Conservation (phyloP, 2,329 filamentous ascomycete species). For the Tolypocladium amazonense region DNA sequence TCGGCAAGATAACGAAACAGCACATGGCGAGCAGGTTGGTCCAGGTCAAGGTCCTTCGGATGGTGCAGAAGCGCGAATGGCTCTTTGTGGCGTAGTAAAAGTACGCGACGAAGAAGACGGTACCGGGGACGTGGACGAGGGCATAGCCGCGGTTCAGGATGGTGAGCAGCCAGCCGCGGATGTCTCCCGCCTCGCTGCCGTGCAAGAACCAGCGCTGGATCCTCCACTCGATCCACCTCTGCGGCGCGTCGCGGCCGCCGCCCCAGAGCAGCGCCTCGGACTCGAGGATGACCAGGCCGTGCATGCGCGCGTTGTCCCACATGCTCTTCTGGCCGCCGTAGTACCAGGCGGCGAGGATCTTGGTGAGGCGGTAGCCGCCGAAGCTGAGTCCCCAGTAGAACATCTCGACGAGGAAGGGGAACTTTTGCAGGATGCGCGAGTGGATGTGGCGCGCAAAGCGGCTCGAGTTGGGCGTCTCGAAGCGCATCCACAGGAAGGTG, state of each 20-base stretch:
- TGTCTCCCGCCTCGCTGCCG: slow-evolving; percentile 32
- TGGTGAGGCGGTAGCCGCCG: slow-evolving; percentile 5
- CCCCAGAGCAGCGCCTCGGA: slow-evolving; percentile 5
- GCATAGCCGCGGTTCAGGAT: slow-evolving; percentile 65
- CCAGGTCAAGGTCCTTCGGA: slow-evolving; percentile 41
- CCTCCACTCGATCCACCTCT: slow-evolving; percentile 7
- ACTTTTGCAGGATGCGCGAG: slow-evolving; percentile 52
- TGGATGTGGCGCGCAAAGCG: slow-evolving; percentile 49
- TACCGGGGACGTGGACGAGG: slow-evolving; percentile 69
- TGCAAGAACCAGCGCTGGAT: slow-evolving; percentile 50
- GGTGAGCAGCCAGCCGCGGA: slow-evolving; percentile 32
- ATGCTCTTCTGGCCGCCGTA: slow-evolving; percentile 6
- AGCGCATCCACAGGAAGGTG: slow-evolving; percentile 10
- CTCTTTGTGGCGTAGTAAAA: slow-evolving; percentile 61
- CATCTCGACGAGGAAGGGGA: slow-evolving; percentile 63
- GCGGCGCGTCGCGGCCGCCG: slow-evolving; percentile 2
- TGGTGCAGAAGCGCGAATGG: slow-evolving; percentile 36
- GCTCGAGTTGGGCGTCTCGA: slow-evolving; percentile 51
- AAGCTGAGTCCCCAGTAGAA: slow-evolving; percentile 53
- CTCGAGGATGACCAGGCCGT: slow-evolving; percentile 3
- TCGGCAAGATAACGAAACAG: slow-evolving; percentile 52
- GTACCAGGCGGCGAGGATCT: slow-evolving; percentile 4
- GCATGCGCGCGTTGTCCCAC: slow-evolving; percentile 27
- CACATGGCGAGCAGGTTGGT: slow-evolving; percentile 51
- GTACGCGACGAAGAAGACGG: slow-evolving; percentile 57